phyloP scores from a whole-genome alignment of 2,329 filamentous ascomycete species.

The Sporothrix globosa region DNA sequence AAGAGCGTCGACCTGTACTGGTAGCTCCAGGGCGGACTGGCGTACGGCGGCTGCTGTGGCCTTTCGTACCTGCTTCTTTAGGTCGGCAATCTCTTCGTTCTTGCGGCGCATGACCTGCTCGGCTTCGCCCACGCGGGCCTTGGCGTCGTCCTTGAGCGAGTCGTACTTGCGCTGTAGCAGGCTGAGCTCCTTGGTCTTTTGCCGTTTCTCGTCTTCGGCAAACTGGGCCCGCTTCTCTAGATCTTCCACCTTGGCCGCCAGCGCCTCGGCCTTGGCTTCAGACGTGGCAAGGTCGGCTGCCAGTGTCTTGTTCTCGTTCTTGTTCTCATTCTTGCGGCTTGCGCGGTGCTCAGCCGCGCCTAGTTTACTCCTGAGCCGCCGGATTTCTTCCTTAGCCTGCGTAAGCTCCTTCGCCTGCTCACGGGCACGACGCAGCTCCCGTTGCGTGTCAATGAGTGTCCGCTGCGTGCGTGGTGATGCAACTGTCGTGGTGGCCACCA shows the following conservation, averaged over 20 bases:
- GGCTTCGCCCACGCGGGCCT: constrained; percentile 58
- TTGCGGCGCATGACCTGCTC: constrained; percentile 59
- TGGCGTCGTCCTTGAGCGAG: constrained; percentile 56
- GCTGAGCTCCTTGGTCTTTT: constrained; percentile 57
- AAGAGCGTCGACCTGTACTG: background rate
- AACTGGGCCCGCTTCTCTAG: constrained; percentile 42
- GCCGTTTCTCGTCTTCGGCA: constrained; percentile 41
- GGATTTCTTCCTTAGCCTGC: constrained; percentile 57
- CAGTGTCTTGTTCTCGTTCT: constrained; percentile 45
- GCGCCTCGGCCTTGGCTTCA: constrained; percentile 39
- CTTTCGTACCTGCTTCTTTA: constrained; percentile 50
- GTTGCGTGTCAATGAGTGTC: constrained; percentile 56
- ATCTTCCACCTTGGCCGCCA: constrained; percentile 39
- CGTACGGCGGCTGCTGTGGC: background rate
- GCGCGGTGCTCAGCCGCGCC: constrained; percentile 52
- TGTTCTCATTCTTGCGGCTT: constrained; percentile 45
- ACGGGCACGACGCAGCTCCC: constrained; percentile 59
- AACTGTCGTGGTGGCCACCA: constrained; percentile 39
- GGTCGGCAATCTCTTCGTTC: constrained; percentile 59
- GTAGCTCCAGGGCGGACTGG: background rate
- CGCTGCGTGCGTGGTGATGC: constrained; percentile 56
- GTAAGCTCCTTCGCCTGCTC: constrained; percentile 58
- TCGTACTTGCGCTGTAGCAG: constrained; percentile 55
- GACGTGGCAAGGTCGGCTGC: constrained; percentile 41
- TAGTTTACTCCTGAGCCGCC: constrained; percentile 55